Evolutionary conservation across 2,329 filamentous ascomycete genomes (phyloP), one percentile per base, ranked within the genome.

Genomic region (Alternaria longipes): DNA sequence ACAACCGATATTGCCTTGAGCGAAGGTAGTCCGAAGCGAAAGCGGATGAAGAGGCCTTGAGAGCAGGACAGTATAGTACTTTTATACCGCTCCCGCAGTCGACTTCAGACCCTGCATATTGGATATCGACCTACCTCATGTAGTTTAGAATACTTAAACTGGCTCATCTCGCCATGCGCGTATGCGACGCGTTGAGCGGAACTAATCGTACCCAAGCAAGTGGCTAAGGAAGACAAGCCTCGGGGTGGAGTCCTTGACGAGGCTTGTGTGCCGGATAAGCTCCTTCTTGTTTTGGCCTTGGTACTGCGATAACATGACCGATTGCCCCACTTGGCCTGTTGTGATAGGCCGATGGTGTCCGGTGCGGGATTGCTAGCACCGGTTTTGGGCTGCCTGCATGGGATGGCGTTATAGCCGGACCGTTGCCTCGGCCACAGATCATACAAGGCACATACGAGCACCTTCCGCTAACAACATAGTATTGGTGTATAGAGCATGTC

Each of bases 1-100:
- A 56, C 62, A 30, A 49, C 54, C 42, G 49, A 52, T 58, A 62
- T 40, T 66, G 47, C 56, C 51, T 58, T 62, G 65, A 65, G 51
- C 58, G 54, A 60, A 56, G 28, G 30, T 51, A 52, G 36, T 57
- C 54, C 41, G 41, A 53, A 62, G 59, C 57, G 52, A 60, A 45
- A 40, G 57, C 52, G 32, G 54, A 63, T 40, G 51, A 34, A 58
- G 42, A 50, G 20, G 18, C n/a, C 28, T 46, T 46, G 32, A 36
- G 42, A 12, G 45, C 26, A 30, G 26, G 38, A 56, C 24, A 30
- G 14, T n/a, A 51, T 45, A 42, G 26, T 41, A 54, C 42, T 42
- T 22, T 58, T 60, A 59, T 54, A 46, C 36, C 18, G 40, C 49
- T n/a, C 18, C 38, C 18, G 32, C 28, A 16, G 30, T 52, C n/a